A percentile compares a stretch with the other conserved stretches of the same genome.
phyloP scores from a whole-genome alignment of 1,139 yeast genomes.

The Pichia sp. region DNA sequence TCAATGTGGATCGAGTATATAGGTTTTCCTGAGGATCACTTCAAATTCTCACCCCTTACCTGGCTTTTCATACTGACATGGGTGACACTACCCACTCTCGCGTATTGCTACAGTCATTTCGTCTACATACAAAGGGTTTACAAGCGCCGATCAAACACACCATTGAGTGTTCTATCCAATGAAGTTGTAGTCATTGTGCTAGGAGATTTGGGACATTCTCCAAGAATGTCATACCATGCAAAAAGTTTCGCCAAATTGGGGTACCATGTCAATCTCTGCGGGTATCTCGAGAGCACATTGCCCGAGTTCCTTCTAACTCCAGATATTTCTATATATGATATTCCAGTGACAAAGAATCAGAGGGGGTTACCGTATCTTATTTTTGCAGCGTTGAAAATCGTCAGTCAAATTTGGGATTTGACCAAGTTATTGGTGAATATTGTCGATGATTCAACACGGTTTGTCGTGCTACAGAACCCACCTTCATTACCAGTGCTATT shows the following conservation, averaged over 20 bases:
- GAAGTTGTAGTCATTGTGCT: conserved; percentile 72
- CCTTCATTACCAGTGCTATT: conserved; percentile 83
- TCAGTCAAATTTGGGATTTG: conserved; percentile 45
- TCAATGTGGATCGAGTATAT: conserved; percentile 21
- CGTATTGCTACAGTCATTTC: conserved; percentile 9
- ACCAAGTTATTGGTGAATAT: conserved; percentile 42
- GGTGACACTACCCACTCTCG: conserved; percentile 27
- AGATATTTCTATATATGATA: conserved; percentile 37
- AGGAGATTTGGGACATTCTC: conserved; percentile 95
- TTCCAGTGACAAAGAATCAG: conserved; percentile 41
- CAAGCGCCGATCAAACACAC: conserved; percentile 21
- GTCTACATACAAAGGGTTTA: conserved; percentile 29
- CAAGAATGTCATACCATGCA: conserved; percentile 92
- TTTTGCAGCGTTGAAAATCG: conserved; percentile 56
- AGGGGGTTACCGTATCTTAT: conserved; percentile 44
- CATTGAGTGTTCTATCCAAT: conserved; percentile 8
- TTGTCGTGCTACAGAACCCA: conserved; percentile 82
- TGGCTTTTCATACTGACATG: conserved; percentile 31
- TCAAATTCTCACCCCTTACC: conserved; percentile 18
- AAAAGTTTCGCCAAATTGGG: conserved; percentile 63
- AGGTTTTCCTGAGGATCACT: conserved; percentile 20
- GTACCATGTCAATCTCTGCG: conserved; percentile 76
- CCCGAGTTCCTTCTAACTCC: conserved; percentile 47
- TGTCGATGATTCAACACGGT: conserved; percentile 50
- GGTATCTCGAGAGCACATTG: conserved; percentile 61